Percentiles rank a stretch among this genome's conserved stretches.
Conservation (phyloP, 768 basidiomycete genomes). For the Russula virescens region DNA sequence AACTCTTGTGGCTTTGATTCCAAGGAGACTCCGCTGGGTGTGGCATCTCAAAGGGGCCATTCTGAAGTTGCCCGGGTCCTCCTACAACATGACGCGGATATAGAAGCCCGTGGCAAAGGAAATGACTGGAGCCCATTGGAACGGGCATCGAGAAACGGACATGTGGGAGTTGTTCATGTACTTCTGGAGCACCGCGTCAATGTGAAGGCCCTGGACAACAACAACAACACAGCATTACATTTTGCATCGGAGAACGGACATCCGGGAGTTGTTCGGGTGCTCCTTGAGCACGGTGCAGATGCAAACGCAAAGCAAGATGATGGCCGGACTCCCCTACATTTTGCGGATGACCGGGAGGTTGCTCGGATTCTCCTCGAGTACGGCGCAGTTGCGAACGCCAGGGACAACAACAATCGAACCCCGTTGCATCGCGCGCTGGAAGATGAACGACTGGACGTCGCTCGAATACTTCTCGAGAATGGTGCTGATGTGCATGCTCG, state of each 20-base stretch:
- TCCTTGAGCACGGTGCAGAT: too few species aligned
- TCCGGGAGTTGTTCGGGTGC: too few species aligned
- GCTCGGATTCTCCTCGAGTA: too few species aligned
- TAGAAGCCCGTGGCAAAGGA: background rate
- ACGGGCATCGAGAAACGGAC: background rate
- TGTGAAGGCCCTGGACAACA: too few species aligned
- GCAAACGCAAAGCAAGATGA: too few species aligned
- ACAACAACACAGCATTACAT: background rate
- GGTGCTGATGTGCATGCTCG: background rate
- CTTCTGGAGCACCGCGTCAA: background rate
- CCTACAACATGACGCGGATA: background rate
- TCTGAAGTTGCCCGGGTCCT: background rate
- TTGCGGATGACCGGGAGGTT: too few species aligned
- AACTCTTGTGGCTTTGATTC: background rate
- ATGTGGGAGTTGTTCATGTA: background rate
- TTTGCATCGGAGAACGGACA: background rate
- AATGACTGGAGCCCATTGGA: background rate
- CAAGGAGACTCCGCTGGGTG: background rate
- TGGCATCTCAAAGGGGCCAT: background rate
- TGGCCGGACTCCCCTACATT: too few species aligned
- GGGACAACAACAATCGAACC: accelerated
- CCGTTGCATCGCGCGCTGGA: background rate
- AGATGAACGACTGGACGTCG: background rate
- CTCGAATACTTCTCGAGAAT: background rate
- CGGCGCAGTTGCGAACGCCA: background rate